Evolutionary conservation across 2,329 filamentous ascomycete genomes (phyloP).

Genomic region (Pleochaeta shiraiana): DNA sequence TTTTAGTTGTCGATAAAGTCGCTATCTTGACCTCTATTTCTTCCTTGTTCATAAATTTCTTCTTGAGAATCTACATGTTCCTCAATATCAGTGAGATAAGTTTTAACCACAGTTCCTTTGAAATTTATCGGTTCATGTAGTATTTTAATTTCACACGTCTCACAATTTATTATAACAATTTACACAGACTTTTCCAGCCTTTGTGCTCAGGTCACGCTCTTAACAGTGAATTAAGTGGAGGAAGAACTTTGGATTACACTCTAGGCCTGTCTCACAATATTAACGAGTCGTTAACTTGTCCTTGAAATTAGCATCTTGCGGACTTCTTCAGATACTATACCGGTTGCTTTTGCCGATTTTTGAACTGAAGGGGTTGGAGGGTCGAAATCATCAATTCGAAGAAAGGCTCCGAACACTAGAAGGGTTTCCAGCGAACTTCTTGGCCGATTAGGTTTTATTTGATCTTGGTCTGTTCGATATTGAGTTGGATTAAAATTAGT

Average conservation of each 20-base stretch:
- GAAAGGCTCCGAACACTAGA: neutral
- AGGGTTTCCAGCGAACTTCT: no score
- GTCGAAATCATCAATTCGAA: neutral
- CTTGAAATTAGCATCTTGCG: neutral
- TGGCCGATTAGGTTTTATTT: no score
- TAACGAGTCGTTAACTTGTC: neutral
- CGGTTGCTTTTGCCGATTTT: neutral
- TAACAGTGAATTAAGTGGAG: neutral
- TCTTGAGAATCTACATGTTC: neutral
- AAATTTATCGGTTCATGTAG: constrained; percentile 2
- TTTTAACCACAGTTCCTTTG: neutral
- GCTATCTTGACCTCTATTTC: no score
- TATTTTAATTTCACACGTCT: constrained; percentile 5
- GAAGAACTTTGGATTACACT: neutral
- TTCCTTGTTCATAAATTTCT: neutral
- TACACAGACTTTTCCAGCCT: constrained; percentile 2
- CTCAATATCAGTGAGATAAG: neutral
- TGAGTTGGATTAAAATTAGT: no score
- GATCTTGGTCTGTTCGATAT: no score
- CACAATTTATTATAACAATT: neutral
- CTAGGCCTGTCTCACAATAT: neutral
- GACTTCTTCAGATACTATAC: neutral
- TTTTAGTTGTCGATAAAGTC: no score
- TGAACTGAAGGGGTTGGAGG: neutral
- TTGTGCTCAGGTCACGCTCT: neutral